A percentile compares a stretch with the other conserved stretches of the same genome.
phyloP scores from a whole-genome alignment of 2,329 filamentous ascomycete genomes.

The Paramyrothecium roridum region DNA sequence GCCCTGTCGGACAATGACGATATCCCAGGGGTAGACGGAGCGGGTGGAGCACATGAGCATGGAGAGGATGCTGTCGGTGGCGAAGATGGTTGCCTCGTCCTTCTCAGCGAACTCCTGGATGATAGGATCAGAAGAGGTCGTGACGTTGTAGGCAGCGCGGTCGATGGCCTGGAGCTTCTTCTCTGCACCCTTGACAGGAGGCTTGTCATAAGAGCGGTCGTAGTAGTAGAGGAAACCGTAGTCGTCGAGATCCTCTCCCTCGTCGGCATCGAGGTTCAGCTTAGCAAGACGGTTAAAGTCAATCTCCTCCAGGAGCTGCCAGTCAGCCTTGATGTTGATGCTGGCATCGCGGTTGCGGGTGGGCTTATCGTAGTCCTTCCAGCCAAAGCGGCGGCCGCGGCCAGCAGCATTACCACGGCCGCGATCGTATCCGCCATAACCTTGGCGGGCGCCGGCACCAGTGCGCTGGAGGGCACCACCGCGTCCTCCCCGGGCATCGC shows the following conservation, averaged over 20 bases:
- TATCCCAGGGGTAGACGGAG: conserved; percentile 97
- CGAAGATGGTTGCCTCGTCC: conserved; percentile 94
- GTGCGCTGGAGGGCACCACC: conserved; percentile 66
- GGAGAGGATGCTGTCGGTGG: conserved; percentile 93
- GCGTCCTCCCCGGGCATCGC: conserved; percentile 57
- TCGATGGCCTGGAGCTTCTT: conserved; percentile 85
- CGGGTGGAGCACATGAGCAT: conserved; percentile 99
- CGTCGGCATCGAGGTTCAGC: conserved; percentile 91
- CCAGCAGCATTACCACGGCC: conserved; percentile 67
- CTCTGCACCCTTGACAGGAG: conserved; percentile 83
- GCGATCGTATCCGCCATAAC: conserved; percentile 62
- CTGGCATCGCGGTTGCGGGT: conserved; percentile 93
- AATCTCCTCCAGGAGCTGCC: conserved; percentile 95
- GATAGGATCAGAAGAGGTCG: conserved; percentile 90
- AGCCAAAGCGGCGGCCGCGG: conserved; percentile 84
- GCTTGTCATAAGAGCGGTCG: conserved; percentile 92
- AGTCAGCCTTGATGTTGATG: conserved; percentile 93
- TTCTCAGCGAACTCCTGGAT: conserved; percentile 97
- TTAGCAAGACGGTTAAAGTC: conserved; percentile 95
- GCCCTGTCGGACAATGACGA: conserved; percentile 87
- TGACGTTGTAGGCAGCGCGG: conserved; percentile 96
- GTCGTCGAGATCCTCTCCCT: conserved; percentile 90
- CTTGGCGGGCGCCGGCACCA: conserved; percentile 64
- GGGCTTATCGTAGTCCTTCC: conserved; percentile 99
- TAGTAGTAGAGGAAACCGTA: conserved; percentile 99